These are phyloP conservation scores for Calonectria hongkongensis DNA, from an alignment of 2,329 filamentous ascomycete genomes.

Conservation along the genomic window DNA sequence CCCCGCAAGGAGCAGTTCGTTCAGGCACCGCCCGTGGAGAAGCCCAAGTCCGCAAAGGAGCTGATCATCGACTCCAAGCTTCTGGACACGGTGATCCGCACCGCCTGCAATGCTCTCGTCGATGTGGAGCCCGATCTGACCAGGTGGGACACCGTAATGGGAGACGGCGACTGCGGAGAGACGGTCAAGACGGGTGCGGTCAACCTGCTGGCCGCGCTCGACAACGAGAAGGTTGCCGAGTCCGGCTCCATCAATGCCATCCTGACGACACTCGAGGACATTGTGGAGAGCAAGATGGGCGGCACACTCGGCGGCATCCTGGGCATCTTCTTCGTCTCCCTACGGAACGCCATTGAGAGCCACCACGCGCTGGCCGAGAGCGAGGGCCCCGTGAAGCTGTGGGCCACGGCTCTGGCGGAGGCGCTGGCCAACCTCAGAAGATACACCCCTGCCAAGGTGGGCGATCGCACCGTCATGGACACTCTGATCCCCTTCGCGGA, in stretches of 20 bases:
- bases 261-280: constrained; percentile 70
- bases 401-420: constrained; percentile 64
- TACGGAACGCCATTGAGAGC: constrained; percentile 64
- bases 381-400: constrained; percentile 62
- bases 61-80: constrained; percentile 70
- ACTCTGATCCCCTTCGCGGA: constrained; percentile 73
- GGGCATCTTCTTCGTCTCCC: constrained; percentile 72
- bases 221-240: constrained; percentile 60
- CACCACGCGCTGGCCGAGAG: constrained; percentile 57
- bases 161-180: constrained; percentile 66
- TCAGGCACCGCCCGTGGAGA: constrained; percentile 58
- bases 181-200: constrained; percentile 73
- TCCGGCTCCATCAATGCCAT: constrained; percentile 68
- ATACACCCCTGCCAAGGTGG: constrained; percentile 73
- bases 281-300: constrained; percentile 74
- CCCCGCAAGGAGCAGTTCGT: constrained; percentile 66
- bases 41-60: constrained; percentile 61
- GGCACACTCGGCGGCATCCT: constrained; percentile 71
- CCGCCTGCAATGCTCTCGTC: constrained; percentile 71
- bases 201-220: constrained; percentile 68
- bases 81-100: constrained; percentile 74
- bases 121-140: constrained; percentile 78
- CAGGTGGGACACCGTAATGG: constrained; percentile 68
- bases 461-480: constrained; percentile 76
- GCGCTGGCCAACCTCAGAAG: constrained; percentile 68